A percentile compares a stretch with the other conserved stretches of the same genome.
Evolutionary conservation across 108 stramenopile genomes (phyloP).

Genomic region (Nitzschia putrida): DNA sequence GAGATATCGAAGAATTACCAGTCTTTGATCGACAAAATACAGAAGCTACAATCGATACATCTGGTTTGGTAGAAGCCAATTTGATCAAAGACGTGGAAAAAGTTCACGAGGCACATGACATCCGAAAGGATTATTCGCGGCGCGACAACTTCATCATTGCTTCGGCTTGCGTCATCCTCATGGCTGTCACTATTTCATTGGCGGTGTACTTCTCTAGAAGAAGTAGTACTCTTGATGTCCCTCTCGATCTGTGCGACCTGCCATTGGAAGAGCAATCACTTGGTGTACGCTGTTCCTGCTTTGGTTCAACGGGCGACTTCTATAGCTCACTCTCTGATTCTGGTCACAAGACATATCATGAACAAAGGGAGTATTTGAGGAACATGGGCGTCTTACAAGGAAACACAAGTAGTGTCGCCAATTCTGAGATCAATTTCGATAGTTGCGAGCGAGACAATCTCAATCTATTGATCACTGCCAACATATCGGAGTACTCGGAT

Average conservation of each 20-base stretch:
- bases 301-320: background rate
- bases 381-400: background rate
- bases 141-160: constrained; percentile 3
- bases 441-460: constrained; percentile 5
- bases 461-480: constrained; percentile 2
- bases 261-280: constrained; percentile 4
- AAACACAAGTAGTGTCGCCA: background rate
- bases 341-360: background rate
- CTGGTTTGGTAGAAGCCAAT: constrained; percentile 1
- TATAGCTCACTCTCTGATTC: background rate
- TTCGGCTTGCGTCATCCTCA: background rate
- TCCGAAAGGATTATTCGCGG: background rate
- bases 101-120: constrained; percentile 2
- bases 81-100: constrained; percentile 2
- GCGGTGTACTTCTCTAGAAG: background rate
- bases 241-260: constrained; percentile 1
- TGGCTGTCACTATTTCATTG: background rate
- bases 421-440: too few species aligned
- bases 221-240: too few species aligned
- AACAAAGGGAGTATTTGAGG: background rate
- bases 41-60: background rate
- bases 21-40: background rate
- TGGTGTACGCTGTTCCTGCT: background rate
- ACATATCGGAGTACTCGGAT: constrained; percentile 2
- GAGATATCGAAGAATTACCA: too few species aligned